Conservation (phyloP, 257 asterid genomes). For the Paulownia fortunei region DNA sequence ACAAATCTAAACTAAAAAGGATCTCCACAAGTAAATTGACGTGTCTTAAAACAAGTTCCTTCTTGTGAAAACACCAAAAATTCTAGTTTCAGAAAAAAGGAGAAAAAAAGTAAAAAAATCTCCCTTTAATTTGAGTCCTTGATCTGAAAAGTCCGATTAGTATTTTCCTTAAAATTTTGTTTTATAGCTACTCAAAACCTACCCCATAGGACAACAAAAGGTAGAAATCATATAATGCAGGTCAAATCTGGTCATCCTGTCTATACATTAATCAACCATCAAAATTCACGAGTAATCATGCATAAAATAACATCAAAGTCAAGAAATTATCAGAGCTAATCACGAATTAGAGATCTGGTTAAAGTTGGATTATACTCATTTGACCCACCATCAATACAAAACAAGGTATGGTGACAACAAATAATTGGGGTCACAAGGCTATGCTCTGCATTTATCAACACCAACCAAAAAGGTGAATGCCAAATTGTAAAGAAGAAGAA, state of each 20-base stretch:
- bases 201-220: background rate
- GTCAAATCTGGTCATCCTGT: conserved; percentile 19
- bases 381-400: conserved; percentile 31
- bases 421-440: conserved; percentile 29
- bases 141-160: background rate
- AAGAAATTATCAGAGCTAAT: conserved; percentile 30
- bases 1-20: no score
- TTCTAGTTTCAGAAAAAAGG: background rate
- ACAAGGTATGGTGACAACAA: conserved; percentile 26
- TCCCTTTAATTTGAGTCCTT: no score
- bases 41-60: no score
- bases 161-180: background rate
- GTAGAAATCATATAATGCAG: conserved; percentile 5
- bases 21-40: no score
- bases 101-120: background rate
- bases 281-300: conserved; percentile 33
- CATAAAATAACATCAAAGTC: conserved; percentile 23
- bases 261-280: conserved; percentile 7
- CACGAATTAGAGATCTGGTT: conserved; percentile 1
- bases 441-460: conserved; percentile 13
- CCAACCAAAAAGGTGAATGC: conserved; percentile 42
- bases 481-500: conserved; percentile 64
- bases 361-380: conserved; percentile 20
- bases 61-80: background rate
- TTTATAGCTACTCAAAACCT: background rate